Evolutionary conservation across 805 yeast species (phyloP).

Genomic region (Ogataea siamensis): DNA sequence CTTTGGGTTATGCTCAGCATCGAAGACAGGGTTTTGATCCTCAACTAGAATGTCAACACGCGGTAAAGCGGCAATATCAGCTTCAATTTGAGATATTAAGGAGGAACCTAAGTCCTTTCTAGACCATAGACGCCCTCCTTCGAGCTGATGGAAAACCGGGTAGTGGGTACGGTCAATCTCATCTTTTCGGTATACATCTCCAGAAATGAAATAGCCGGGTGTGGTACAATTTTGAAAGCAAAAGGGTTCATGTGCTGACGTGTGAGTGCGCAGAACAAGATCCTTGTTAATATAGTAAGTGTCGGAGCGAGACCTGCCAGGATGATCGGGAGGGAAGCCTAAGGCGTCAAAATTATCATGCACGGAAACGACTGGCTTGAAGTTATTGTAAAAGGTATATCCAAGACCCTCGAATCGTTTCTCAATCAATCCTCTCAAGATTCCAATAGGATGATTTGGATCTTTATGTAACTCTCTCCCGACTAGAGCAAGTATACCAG

Average conservation of each 20-base stretch:
- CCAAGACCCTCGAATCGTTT: slow-evolving; percentile 62
- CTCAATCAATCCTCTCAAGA: slow-evolving; percentile 73
- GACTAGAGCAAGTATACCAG: slow-evolving; percentile 63
- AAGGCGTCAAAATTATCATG: slow-evolving; percentile 87
- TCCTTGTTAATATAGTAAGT: slow-evolving; percentile 84
- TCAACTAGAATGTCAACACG: slow-evolving; percentile 68
- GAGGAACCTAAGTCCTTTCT: slow-evolving; percentile 39
- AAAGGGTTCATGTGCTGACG: slow-evolving; percentile 93
- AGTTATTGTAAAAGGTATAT: slow-evolving; percentile 74
- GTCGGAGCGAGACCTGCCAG: slow-evolving; percentile 89
- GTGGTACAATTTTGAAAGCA: slow-evolving; percentile 67
- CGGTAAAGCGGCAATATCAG: slow-evolving; percentile 67
- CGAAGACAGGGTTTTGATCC: slow-evolving; percentile 61
- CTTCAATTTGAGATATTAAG: slow-evolving; percentile 44
- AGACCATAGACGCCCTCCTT: slow-evolving; percentile 89
- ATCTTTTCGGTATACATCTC: slow-evolving; percentile 94
- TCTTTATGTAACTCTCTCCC: slow-evolving; percentile 72
- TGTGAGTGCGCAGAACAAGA: slow-evolving; percentile 81
- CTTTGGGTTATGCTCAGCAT: slow-evolving; percentile 65
- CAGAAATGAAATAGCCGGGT: slow-evolving; percentile 89
- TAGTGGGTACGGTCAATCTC: slow-evolving; percentile 95
- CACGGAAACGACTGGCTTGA: slow-evolving; percentile 78
- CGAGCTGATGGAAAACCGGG: slow-evolving; percentile 97
- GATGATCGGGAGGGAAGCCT: slow-evolving; percentile 90
- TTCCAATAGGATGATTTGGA: slow-evolving; percentile 85